phyloP scores from a whole-genome alignment of 139 green algal genomes.

The Chlamydomonas schloesseri region DNA sequence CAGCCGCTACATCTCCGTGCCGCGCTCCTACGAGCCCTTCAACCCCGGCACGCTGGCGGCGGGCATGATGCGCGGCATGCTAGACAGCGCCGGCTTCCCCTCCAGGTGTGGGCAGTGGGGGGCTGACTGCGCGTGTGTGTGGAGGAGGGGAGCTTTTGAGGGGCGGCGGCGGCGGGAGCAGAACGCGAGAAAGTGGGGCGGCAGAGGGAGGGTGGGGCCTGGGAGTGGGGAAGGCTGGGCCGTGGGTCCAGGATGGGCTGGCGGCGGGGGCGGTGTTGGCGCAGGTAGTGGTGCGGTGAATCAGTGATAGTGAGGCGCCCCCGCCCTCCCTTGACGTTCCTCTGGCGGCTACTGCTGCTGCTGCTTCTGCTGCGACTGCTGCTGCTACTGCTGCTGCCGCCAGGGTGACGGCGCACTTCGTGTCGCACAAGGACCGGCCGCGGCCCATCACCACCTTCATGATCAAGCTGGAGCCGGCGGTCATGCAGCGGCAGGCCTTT shows the following conservation, averaged over 20 bases:
- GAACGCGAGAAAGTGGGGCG: background rate
- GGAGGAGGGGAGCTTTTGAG: too few species aligned
- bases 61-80: slow-evolving; percentile 92
- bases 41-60: slow-evolving; percentile 93
- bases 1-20: slow-evolving; percentile 91
- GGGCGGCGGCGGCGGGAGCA: too few species aligned
- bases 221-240: too few species aligned
- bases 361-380: too few species aligned
- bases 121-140: background rate
- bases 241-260: too few species aligned
- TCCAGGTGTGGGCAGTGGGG: slow-evolving; percentile 62
- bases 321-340: too few species aligned
- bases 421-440: slow-evolving; percentile 61
- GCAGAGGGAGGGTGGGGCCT: background rate
- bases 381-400: too few species aligned
- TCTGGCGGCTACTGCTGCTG: too few species aligned
- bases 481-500: slow-evolving; percentile 78
- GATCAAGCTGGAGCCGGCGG: slow-evolving; percentile 87
- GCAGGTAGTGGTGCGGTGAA: too few species aligned
- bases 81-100: slow-evolving; percentile 92
- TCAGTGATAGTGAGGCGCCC: too few species aligned
- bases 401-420: slow-evolving; percentile 90
- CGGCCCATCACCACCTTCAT: slow-evolving; percentile 90
- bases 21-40: slow-evolving; percentile 90
- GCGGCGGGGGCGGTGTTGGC: too few species aligned